These are phyloP conservation scores for Wickerhamomyces chambardii DNA, from an alignment of 805 yeast genomes.

Conservation along the genomic window DNA sequence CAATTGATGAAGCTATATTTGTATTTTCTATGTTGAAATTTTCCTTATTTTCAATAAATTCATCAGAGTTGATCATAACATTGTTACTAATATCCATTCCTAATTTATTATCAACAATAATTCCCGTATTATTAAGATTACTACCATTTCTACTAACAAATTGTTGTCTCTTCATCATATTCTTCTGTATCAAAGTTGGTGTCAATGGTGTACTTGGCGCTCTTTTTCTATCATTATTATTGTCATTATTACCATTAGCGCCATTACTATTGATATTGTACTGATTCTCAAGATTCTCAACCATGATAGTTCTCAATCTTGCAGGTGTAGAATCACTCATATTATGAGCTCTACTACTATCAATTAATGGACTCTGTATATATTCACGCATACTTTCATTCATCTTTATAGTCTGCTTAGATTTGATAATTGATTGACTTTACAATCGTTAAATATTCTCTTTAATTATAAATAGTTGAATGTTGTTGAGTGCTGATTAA, in stretches of 20 bases:
- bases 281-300: not conserved
- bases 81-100: too few species aligned
- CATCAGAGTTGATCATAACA: too few species aligned
- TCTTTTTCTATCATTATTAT: slow-evolving; percentile 10
- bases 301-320: not conserved
- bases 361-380: not conserved
- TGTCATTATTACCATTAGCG: slow-evolving; percentile 7
- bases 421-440: too few species aligned
- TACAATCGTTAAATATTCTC: too few species aligned
- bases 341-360: not conserved
- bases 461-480: too few species aligned
- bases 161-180: slow-evolving; percentile 11
- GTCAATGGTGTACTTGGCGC: slow-evolving; percentile 19
- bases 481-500: too few species aligned
- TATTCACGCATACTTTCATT: not conserved
- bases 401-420: not conserved
- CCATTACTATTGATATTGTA: not conserved
- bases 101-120: not conserved
- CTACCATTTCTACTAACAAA: not conserved
- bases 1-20: not conserved
- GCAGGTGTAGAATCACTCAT: not conserved
- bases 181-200: slow-evolving; percentile 15
- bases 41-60: too few species aligned
- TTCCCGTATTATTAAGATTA: not conserved
- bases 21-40: not conserved